Base-by-base conservation (phyloP, 306 rosid species). In the Sindora glabra region DNA sequence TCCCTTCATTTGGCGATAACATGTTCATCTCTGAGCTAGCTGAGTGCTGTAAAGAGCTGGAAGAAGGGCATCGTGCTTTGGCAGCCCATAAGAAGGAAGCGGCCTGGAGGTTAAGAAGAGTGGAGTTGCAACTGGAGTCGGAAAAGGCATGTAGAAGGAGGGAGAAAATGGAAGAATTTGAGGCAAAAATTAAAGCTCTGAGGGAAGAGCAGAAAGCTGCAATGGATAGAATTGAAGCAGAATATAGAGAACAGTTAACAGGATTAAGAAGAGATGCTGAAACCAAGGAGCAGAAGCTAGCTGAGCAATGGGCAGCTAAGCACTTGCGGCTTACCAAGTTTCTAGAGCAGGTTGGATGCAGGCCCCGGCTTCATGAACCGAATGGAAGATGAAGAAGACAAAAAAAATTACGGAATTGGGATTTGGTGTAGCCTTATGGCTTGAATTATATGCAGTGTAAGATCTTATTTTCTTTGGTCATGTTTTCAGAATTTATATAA, bases 271-370 rank as follows among this genome's bases (percentile, higher is more conserved):
- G 90, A 68, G 98, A 91, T 46, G 98, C 95, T 8, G 95, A 91
- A 65, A 74, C 78, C 30, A 91, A 91, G 73, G 98, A 91, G 74
- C 98, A 88, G 65, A 91, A 91, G 73, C 41, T 91, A 84, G 81
- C 95, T 51, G 98, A 91, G 51, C 98, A 88, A 74, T 88, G 96
- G 98, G 75, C 86, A 44, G 86, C 95, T 0, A 87, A 85, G 66
- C 98, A 91, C 73, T 22, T 62, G 64, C 84, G 87, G 45, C 86
- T 91, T 10, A 51, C 81, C 0, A 83, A 77, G 69, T 85, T 91
- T 79, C 87, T 91, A 16, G 96, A 88, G 68, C 97, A 87, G 65
- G 66, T 72, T 71, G 91, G 95, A 0, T 78, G 95, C 79, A 74
- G 85, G 56, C 60, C 87, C 18, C 70, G 85, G 87, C 75, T 62